phyloP scores from a whole-genome alignment of 257 asterid species.

The Solanum sitiens region DNA sequence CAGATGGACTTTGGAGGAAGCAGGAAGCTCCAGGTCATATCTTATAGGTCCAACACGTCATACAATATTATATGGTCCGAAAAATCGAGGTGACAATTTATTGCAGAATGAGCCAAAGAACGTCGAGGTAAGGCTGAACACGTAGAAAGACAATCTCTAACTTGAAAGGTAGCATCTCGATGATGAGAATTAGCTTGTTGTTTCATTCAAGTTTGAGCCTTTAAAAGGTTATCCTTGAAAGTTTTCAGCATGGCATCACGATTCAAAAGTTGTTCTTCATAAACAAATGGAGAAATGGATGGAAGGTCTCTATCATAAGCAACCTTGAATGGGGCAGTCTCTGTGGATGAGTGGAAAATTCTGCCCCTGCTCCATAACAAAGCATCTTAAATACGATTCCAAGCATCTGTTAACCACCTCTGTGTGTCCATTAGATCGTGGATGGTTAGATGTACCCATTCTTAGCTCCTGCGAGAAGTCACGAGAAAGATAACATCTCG shows the following conservation, averaged over 20 bases:
- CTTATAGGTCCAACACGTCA: too few species aligned
- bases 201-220: not conserved
- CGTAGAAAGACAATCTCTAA: not conserved
- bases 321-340: not conserved
- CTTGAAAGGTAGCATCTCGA: not conserved
- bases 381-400: not conserved
- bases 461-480: not conserved
- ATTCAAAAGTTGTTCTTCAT: not conserved
- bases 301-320: not conserved
- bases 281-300: not conserved
- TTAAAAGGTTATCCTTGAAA: not conserved
- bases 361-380: not conserved
- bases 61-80: too few species aligned
- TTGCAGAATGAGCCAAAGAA: not conserved
- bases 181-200: not conserved
- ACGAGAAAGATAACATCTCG: not conserved
- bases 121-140: not conserved
- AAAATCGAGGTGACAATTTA: not conserved
- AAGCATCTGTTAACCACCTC: not conserved
- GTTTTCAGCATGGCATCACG: not conserved
- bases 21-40: too few species aligned
- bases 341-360: not conserved
- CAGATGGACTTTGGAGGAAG: too few species aligned
- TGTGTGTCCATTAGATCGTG: not conserved
- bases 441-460: not conserved